phyloP scores from a whole-genome alignment of 768 basidiomycete genomes.

The Gloeophyllum trabeum region DNA sequence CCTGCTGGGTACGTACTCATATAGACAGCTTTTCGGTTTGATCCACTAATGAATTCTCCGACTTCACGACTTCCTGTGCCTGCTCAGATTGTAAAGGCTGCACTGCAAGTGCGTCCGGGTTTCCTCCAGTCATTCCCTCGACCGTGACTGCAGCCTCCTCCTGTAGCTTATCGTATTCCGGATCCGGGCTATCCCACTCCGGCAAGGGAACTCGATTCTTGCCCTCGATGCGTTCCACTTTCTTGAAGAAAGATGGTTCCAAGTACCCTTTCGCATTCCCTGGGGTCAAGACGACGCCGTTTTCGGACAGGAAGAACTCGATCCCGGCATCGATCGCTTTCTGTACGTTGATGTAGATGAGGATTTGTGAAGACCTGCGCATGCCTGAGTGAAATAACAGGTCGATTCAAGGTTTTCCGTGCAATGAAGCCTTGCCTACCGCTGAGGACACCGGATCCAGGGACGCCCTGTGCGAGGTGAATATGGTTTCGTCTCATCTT shows the following conservation, averaged over 20 bases:
- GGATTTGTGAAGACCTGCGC: constrained; percentile 63
- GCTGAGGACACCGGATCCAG: constrained; percentile 57
- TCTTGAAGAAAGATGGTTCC: constrained; percentile 49
- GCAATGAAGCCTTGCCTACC: constrained; percentile 40
- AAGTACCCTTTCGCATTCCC: constrained; percentile 61
- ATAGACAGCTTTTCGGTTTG: too few species aligned
- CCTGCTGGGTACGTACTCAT: too few species aligned
- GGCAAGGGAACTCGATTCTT: constrained; percentile 6
- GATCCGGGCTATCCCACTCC: constrained; percentile 14
- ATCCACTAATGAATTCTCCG: too few species aligned
- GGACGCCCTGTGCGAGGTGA: constrained; percentile 77
- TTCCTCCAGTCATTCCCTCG: too few species aligned
- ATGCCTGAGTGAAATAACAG: constrained; percentile 54
- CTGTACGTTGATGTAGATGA: constrained; percentile 73
- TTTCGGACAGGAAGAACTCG: constrained; percentile 68
- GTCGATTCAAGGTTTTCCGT: background rate
- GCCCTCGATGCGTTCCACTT: constrained; percentile 45
- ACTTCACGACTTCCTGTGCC: too few species aligned
- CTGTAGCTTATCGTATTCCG: too few species aligned
- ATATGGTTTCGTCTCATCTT: constrained; percentile 88
- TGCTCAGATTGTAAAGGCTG: too few species aligned
- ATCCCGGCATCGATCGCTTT: constrained; percentile 60
- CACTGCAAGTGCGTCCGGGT: too few species aligned
- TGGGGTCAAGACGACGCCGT: constrained; percentile 82
- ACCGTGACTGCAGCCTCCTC: too few species aligned